Evolutionary conservation across 352 stramenopile genomes (phyloP), one percentile per base, ranked within the genome.

Genomic region (Phytophthora kernoviae): DNA sequence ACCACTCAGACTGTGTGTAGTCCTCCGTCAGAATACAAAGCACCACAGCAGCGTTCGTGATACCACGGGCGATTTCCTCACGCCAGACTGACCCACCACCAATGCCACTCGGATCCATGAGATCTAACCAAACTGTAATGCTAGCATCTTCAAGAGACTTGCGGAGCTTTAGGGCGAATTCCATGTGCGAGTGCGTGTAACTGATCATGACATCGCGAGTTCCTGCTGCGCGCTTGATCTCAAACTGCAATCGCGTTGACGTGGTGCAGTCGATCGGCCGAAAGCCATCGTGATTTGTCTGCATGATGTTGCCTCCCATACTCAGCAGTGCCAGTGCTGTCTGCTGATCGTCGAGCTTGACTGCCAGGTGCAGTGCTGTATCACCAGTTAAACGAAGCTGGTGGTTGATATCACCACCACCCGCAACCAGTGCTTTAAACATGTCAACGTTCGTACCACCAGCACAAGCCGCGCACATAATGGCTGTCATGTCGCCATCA

Each of bases 131-230:
- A 15, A 86, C 89, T 4, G 84, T 94, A 8, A 94, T 76, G 47
- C 88, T 84, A 2, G 82, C 77, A 11, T 82, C 65, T 63, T 92
- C 84, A 1, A 94, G 54, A 9, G 70, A 84, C 46, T 77, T 77
- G 36, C 84, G 82, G 17, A 94, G 50, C 48, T 92, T 92, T 43
- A 84, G 75, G 4, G 83, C 83, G 57, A 94, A 92, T 66, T 91
- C 81, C 11, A 73, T 65, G 64, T 94, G 84, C 24, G 84, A 87
- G 49, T 94, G 84, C 39, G 84, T 94, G 61, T 94, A 94, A 63
- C 84, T 94, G 57, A 94, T 92, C 84, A 94, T 92, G 14, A 91
- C 84, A 46, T 94, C 84, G 1, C 84, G 80, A 17, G 84, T 77
- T 0, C 84, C 84, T 26, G 84, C 84, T 0, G 82, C 83, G 7